phyloP scores from a whole-genome alignment of 2,329 filamentous ascomycete species.

The Acrodontium crateriforme region DNA sequence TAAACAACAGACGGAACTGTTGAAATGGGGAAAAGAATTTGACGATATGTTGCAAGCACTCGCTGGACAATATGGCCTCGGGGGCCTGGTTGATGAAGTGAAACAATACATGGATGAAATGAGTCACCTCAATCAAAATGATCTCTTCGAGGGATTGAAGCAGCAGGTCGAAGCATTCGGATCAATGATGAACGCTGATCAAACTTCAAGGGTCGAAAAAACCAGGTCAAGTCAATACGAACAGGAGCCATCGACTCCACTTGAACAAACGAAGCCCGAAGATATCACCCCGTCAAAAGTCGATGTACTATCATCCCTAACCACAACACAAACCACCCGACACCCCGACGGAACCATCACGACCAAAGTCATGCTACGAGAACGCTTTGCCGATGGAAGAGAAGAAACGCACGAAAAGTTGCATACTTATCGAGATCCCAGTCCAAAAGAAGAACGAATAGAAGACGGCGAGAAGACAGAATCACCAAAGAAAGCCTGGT shows the following conservation, averaged over 20 bases:
- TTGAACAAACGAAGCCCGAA: slow-evolving; percentile 3
- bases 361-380: slow-evolving; percentile 43
- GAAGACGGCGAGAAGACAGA: slow-evolving; percentile 7
- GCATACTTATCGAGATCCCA: slow-evolving; percentile 24
- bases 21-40: too few relatives aligned
- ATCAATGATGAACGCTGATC: background rate
- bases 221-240: too few relatives aligned
- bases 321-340: slow-evolving; percentile 41
- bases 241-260: slow-evolving; percentile 1
- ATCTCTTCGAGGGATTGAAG: background rate
- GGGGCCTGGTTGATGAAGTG: too few relatives aligned
- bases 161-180: background rate
- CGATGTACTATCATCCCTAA: slow-evolving; percentile 40
- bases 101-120: slow-evolving; percentile 1
- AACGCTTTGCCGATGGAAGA: slow-evolving; percentile 44
- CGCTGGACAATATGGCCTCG: too few relatives aligned
- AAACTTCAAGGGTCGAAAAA: background rate
- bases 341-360: slow-evolving; percentile 44
- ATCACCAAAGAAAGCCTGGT: slow-evolving; percentile 6
- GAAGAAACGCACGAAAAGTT: slow-evolving; percentile 45
- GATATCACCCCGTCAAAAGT: slow-evolving; percentile 7
- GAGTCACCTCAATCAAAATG: background rate
- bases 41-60: too few relatives aligned
- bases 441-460: slow-evolving; percentile 2
- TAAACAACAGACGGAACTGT: too few relatives aligned